A percentile compares a stretch with the other conserved stretches of the same genome.
phyloP scores from a whole-genome alignment of 140 eudicot species.

The Oenanthe javanica region DNA sequence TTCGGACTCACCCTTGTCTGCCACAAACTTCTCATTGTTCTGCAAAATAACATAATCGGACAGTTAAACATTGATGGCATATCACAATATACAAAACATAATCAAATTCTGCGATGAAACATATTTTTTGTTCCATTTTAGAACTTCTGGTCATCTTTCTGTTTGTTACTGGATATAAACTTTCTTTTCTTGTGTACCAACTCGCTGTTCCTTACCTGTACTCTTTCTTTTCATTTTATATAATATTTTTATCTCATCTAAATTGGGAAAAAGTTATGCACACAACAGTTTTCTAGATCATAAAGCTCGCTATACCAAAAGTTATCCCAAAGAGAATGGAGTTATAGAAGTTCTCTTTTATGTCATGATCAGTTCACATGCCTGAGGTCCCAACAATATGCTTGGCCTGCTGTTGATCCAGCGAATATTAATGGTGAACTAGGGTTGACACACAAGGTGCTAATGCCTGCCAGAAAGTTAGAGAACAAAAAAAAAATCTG shows the following conservation, averaged over 20 bases:
- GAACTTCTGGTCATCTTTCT: background rate
- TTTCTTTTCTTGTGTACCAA: background rate
- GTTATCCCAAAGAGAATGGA: background rate
- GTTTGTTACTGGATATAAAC: background rate
- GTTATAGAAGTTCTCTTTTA: background rate
- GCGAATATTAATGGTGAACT: slow-evolving; percentile 54
- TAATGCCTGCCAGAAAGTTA: slow-evolving; percentile 37
- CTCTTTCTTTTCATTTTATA: background rate
- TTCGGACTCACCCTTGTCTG: slow-evolving; percentile 65
- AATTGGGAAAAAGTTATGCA: background rate
- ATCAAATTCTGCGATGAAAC: background rate
- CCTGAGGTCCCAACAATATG: slow-evolving; percentile 88
- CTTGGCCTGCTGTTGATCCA: slow-evolving; percentile 70
- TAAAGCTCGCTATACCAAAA: background rate
- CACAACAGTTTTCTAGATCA: background rate
- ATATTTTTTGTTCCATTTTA: background rate
- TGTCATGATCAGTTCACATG: slow-evolving; percentile 16
- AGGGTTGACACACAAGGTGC: slow-evolving; percentile 62
- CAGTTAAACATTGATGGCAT: background rate
- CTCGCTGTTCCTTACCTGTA: background rate
- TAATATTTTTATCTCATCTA: background rate
- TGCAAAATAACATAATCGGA: slow-evolving; percentile 18
- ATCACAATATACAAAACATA: background rate
- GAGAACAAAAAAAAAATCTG: background rate
- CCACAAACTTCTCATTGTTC: slow-evolving; percentile 62